Conservation (phyloP, 2,329 filamentous ascomycete genomes). For the Chaetoscypha palmicola region DNA sequence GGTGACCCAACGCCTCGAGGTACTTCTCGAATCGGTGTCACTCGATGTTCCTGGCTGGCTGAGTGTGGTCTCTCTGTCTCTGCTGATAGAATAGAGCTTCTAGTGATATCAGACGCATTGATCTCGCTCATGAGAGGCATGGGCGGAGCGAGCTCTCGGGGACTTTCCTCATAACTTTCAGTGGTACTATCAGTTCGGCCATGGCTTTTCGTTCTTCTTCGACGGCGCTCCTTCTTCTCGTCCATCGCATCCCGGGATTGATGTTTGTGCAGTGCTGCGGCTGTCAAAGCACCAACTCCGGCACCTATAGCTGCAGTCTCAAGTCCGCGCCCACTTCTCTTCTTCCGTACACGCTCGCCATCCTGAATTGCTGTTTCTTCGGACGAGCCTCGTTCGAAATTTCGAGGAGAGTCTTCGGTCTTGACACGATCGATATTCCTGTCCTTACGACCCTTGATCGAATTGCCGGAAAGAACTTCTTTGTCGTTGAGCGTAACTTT, state of each 20-base stretch:
- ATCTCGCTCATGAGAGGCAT: constrained; percentile 87
- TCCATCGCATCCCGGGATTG: constrained; percentile 55
- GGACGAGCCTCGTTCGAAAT: constrained; percentile 36
- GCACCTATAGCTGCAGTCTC: constrained; percentile 25
- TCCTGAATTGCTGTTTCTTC: constrained; percentile 43
- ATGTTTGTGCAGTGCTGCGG: constrained; percentile 56
- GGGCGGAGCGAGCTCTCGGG: constrained; percentile 57
- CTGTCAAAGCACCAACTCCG: constrained; percentile 50
- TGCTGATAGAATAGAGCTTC: constrained; percentile 79
- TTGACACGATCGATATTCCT: constrained; percentile 39
- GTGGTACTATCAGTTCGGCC: constrained; percentile 39
- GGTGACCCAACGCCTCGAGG: constrained; percentile 53
- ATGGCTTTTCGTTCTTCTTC: constrained; percentile 37
- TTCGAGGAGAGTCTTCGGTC: constrained; percentile 22
- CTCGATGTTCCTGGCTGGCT: constrained; percentile 49
- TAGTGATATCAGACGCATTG: constrained; percentile 77
- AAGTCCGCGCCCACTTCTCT: constrained; percentile 22
- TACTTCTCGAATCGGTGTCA: constrained; percentile 56
- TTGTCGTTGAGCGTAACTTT: constrained; percentile 54
- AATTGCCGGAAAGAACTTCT: constrained; percentile 48
- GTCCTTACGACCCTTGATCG: constrained; percentile 43
- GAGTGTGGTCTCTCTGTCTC: constrained; percentile 68
- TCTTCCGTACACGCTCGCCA: constrained; percentile 38
- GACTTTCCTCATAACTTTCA: constrained; percentile 45
- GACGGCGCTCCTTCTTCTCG: constrained; percentile 36